Conservation (phyloP, 495 filamentous ascomycete genomes). For the Friedmanniomyces simplex region DNA sequence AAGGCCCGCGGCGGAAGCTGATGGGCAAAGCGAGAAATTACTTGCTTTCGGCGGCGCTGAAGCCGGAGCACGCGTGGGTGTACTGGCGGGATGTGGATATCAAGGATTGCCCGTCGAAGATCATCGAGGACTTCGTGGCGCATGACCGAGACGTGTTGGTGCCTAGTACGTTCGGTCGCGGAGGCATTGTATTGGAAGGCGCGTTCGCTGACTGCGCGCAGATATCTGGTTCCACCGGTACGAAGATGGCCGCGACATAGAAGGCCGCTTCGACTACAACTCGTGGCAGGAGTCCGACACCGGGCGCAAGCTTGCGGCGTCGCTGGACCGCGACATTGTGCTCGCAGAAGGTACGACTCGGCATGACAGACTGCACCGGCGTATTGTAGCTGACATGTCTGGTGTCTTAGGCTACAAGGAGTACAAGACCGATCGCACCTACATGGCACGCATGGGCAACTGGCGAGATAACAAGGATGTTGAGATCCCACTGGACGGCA, state of each 20-base stretch:
- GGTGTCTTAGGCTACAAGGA: slow-evolving; percentile 71
- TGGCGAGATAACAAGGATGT: slow-evolving; percentile 84
- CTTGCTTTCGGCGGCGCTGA: slow-evolving; percentile 71
- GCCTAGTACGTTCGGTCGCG: slow-evolving; percentile 62
- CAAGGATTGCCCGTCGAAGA: slow-evolving; percentile 71
- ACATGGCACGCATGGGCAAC: slow-evolving; percentile 81
- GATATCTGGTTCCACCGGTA: slow-evolving; percentile 99
- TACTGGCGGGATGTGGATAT: slow-evolving; percentile 99
- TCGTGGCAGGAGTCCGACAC: slow-evolving; percentile 94
- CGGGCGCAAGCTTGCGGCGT: slow-evolving; percentile 58
- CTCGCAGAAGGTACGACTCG: slow-evolving; percentile 63
- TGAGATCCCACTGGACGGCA: slow-evolving; percentile 84
- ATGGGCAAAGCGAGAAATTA: slow-evolving; percentile 90
- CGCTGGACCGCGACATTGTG: slow-evolving; percentile 66
- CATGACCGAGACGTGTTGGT: slow-evolving; percentile 90
- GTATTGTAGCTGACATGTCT: background rate
- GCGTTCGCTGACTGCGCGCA: slow-evolving; percentile 28
- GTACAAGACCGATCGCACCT: slow-evolving; percentile 75
- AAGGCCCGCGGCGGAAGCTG: slow-evolving; percentile 80
- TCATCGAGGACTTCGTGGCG: slow-evolving; percentile 89
- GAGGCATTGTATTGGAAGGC: background rate
- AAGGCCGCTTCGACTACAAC: slow-evolving; percentile 97
- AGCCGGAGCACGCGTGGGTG: slow-evolving; percentile 93
- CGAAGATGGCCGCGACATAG: slow-evolving; percentile 61
- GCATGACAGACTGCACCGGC: background rate